Base-by-base conservation (phyloP, 139 green algal species). In the Micractinium conductrix region DNA sequence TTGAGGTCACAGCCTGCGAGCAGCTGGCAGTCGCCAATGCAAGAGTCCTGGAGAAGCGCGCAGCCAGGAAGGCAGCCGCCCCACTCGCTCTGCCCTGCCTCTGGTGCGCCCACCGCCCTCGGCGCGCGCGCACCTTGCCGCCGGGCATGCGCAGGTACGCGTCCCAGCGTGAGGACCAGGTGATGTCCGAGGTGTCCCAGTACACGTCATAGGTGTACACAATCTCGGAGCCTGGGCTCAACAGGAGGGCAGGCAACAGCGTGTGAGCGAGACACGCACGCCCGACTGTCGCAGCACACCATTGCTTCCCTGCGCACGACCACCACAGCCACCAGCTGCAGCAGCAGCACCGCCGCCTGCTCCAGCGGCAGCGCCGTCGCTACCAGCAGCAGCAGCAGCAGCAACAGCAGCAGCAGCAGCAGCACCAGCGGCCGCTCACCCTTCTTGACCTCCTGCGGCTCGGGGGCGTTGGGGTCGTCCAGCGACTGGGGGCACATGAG, bases 101-200 rank as follows among this genome's bases (percentile, higher is more conserved):
- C 48, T 58, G 48, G 53, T 19, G 53, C 8, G 53, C 7, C 53
- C 53, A 19, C 26, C 48, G 53, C 26, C 53, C 7, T 62, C 28
- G 4, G 28, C 4, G 4, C 2, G 30, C 19, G 63, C 63, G 63
- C 70, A 76, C 70, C 63, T 81, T 74, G 79, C 95, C 95, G 21
- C 94, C 95, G 5, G 94, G 94, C 96, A 99, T 98, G 74, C 93
- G 91, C 85, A 99, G 93, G 87, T 99, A 99, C 2, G 95, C 92
- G 83, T 99, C 97, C 97, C 97, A 99, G 48, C 97, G 93, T 1
- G 87, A 94, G 16, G 95, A 93, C 97, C 97, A 99, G 74, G 92
- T 90, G 71, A 97, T 96, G 30, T 94, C 87, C 42, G 80, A 94
- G 74, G 91, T 79, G 85, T 97, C 89, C 95, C 95, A 99, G 85